A percentile compares a stretch with the other conserved stretches of the same genome.
These are phyloP conservation scores for Penicillium occitanis DNA, from an alignment of 2,329 filamentous ascomycete species.

Conservation along the genomic window DNA sequence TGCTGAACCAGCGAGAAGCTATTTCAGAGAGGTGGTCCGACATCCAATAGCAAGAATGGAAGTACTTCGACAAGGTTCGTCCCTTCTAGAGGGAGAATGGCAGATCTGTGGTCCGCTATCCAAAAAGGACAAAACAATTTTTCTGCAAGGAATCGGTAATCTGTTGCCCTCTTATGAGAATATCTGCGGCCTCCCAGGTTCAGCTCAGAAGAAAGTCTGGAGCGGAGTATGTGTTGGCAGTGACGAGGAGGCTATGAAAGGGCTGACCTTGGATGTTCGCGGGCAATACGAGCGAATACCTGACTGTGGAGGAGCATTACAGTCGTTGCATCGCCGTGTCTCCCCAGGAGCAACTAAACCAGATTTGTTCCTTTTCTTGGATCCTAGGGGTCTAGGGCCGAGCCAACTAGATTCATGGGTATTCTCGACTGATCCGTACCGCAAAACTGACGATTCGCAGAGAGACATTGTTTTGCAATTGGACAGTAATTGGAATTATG, in stretches of 20 bases:
- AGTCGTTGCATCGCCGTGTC: constrained; percentile 54
- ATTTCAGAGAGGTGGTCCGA: constrained; percentile 44
- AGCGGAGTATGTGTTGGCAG: constrained; percentile 43
- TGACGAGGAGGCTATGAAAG: constrained; percentile 28
- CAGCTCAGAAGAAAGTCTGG: constrained; percentile 47
- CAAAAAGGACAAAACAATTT: constrained; percentile 31
- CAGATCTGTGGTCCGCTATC: constrained; percentile 45
- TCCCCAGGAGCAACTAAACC: constrained; percentile 19
- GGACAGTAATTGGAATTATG: constrained; percentile 16
- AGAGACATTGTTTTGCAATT: constrained; percentile 46
- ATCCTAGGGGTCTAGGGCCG: constrained; percentile 53
- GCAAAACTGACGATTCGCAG: constrained; percentile 48
- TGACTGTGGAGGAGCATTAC: constrained; percentile 58
- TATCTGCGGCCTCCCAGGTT: constrained; percentile 40
- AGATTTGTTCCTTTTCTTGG: constrained; percentile 58
- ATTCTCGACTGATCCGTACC: constrained; percentile 53
- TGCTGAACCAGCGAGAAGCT: constrained; percentile 40
- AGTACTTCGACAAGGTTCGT: constrained; percentile 27
- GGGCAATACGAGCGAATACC: constrained; percentile 55
- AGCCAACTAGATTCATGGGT: constrained; percentile 55
- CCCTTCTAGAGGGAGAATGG: constrained; percentile 46
- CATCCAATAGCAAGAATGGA: constrained; percentile 52
- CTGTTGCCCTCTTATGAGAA: constrained; percentile 41
- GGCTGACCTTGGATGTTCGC: constrained; percentile 41
- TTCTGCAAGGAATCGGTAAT: constrained; percentile 36